Evolutionary conservation across 1,139 yeast species (phyloP).

Genomic region (Blastobotrys capitulatus): DNA sequence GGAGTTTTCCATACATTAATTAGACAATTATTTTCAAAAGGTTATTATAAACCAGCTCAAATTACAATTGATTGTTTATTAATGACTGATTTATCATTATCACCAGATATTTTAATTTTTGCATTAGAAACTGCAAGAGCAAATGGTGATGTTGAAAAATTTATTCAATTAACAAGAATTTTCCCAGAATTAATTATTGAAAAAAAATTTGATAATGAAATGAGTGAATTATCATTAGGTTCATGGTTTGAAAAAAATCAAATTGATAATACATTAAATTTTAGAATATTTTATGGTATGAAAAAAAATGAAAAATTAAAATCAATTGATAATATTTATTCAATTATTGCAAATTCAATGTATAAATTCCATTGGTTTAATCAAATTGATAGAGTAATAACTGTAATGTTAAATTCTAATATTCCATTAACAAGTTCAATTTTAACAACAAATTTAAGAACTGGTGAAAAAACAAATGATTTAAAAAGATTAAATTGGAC

Average conservation of each 20-base stretch:
- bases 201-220: not conserved
- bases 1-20: constrained; percentile 23
- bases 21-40: constrained; percentile 17
- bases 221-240: constrained; percentile 6
- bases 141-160: constrained; percentile 16
- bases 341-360: constrained; percentile 15
- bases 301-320: too few species aligned
- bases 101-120: constrained; percentile 17
- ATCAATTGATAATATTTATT: not conserved
- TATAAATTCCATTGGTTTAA: constrained; percentile 20
- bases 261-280: constrained; percentile 3
- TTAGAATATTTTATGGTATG: constrained; percentile 14
- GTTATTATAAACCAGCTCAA: constrained; percentile 25
- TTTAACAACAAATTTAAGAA: constrained; percentile 21
- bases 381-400: constrained; percentile 22
- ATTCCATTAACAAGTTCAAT: constrained; percentile 18
- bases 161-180: constrained; percentile 18
- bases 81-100: constrained; percentile 21
- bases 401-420: constrained; percentile 18
- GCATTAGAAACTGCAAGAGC: constrained; percentile 21
- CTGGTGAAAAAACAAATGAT: constrained; percentile 21
- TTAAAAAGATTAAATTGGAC: constrained; percentile 23
- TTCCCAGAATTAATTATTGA: constrained; percentile 10
- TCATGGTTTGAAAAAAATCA: constrained; percentile 4
- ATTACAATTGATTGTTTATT: constrained; percentile 23